Evolutionary conservation across 1,139 yeast species (phyloP).

Genomic region (Pichia sp.): DNA sequence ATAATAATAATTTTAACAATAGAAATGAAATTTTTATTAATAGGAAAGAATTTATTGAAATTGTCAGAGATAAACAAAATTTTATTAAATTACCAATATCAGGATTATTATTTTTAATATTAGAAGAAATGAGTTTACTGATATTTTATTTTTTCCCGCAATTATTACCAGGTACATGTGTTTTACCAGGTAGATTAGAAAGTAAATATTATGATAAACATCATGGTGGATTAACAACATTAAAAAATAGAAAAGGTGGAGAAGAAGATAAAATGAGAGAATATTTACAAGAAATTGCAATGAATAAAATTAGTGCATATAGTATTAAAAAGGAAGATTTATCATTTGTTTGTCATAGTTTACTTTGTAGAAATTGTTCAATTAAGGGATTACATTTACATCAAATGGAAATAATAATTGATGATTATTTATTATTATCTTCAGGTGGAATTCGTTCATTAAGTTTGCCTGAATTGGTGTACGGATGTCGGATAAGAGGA

Average conservation of each 20-base stretch:
- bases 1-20: neutral
- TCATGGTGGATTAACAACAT: conserved; percentile 23
- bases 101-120: conserved; percentile 48
- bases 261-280: neutral
- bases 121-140: conserved; percentile 60
- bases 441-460: neutral
- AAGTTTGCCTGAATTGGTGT: neutral
- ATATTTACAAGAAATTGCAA: conserved; percentile 1
- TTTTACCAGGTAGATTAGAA: conserved; percentile 42
- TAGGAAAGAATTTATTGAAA: conserved; percentile 47
- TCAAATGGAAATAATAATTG: conserved; percentile 14
- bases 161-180: conserved; percentile 65
- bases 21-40: conserved; percentile 35
- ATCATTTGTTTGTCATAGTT: neutral
- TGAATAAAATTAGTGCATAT: neutral
- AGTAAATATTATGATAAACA: conserved; percentile 26
- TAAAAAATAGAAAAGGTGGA: neutral
- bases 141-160: conserved; percentile 54
- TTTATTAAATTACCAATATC: conserved; percentile 56
- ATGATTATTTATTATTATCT: neutral
- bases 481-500: neutral
- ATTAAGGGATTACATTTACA: neutral
- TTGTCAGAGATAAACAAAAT: conserved; percentile 55
- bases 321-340: neutral
- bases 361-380: conserved; percentile 2